Evolutionary conservation across 495 filamentous ascomycete species (phyloP).

Genomic region (Pseudomonodictys pantanalensis): DNA sequence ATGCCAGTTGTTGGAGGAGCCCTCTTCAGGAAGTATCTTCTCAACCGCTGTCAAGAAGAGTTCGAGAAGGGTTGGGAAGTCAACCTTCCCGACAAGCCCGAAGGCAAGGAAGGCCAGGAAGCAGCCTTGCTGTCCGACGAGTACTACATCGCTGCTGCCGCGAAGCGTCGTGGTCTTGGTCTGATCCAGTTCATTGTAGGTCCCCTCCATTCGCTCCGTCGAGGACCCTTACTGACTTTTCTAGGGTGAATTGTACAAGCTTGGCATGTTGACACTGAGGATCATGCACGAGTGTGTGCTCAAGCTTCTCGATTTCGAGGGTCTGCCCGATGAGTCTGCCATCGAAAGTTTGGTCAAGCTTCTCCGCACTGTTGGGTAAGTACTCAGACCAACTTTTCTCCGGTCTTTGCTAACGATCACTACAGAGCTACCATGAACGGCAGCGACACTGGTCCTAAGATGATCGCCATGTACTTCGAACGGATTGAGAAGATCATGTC

Average conservation of each 20-base stretch:
- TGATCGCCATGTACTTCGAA: constrained; percentile 93
- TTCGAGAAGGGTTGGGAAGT: constrained; percentile 98
- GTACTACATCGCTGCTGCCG: constrained; percentile 92
- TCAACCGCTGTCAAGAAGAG: constrained; percentile 97
- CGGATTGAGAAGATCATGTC: constrained; percentile 80
- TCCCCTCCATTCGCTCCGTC: neutral
- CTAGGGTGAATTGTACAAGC: constrained; percentile 87
- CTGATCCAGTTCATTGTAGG: constrained; percentile 90
- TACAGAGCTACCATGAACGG: constrained; percentile 63
- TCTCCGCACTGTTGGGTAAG: constrained; percentile 78
- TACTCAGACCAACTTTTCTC: neutral
- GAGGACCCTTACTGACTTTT: neutral
- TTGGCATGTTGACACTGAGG: constrained; percentile 95
- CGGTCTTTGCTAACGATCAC: neutral
- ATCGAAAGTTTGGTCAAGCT: constrained; percentile 93
- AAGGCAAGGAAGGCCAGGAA: constrained; percentile 76
- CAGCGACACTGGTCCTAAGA: constrained; percentile 63
- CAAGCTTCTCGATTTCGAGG: constrained; percentile 93
- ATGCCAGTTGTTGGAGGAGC: constrained; percentile 86
- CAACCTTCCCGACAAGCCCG: constrained; percentile 76
- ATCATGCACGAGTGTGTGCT: constrained; percentile 99
- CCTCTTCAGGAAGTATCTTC: constrained; percentile 96
- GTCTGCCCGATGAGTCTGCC: constrained; percentile 89
- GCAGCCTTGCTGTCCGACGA: constrained; percentile 86
- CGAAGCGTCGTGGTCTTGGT: constrained; percentile 95